A percentile compares a stretch with the other conserved stretches of the same genome.
Evolutionary conservation across 192 early-diverging fungal genomes (phyloP).

Genomic region (Geranomyces variabilis): DNA sequence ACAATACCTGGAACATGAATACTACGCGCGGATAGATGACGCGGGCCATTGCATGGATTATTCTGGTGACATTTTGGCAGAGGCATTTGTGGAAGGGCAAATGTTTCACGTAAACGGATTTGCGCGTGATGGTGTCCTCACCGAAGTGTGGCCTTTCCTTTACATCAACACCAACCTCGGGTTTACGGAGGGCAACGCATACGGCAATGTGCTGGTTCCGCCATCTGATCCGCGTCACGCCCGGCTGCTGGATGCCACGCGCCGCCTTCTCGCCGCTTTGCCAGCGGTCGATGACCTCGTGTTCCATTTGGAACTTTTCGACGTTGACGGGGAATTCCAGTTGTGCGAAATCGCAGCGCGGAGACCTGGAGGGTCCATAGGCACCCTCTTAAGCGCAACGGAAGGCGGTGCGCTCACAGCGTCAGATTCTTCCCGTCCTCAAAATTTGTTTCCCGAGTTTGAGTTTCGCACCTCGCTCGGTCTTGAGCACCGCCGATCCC

Average conservation of each 20-base stretch:
- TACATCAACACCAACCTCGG: conserved; percentile 49
- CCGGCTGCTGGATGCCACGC: conserved; percentile 29
- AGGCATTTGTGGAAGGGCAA: conserved; percentile 34
- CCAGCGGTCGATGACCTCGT: conserved; percentile 35
- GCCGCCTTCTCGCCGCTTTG: conserved; percentile 32
- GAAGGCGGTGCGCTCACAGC: conserved; percentile 21
- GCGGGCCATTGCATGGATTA: conserved; percentile 38
- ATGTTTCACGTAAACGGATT: conserved; percentile 56
- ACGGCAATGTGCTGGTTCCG: conserved; percentile 53
- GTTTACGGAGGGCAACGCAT: conserved; percentile 47
- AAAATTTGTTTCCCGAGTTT: conserved; percentile 35
- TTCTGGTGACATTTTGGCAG: conserved; percentile 45
- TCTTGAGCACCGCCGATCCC: conserved; percentile 19
- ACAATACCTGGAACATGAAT: conserved; percentile 33
- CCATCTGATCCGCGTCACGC: conserved; percentile 19
- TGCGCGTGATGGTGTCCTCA: conserved; percentile 34
- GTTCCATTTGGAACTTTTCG: conserved; percentile 55
- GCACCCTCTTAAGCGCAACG: conserved; percentile 33
- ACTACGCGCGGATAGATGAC: conserved; percentile 36
- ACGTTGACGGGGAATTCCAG: conserved; percentile 24
- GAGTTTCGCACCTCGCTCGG: conserved; percentile 43
- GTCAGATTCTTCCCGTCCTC: not conserved
- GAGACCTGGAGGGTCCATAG: conserved; percentile 46
- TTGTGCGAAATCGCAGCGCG: conserved; percentile 55
- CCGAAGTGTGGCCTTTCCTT: conserved; percentile 46